phyloP scores from a whole-genome alignment of 2,329 filamentous ascomycete species.

The Fusarium duplospermum region DNA sequence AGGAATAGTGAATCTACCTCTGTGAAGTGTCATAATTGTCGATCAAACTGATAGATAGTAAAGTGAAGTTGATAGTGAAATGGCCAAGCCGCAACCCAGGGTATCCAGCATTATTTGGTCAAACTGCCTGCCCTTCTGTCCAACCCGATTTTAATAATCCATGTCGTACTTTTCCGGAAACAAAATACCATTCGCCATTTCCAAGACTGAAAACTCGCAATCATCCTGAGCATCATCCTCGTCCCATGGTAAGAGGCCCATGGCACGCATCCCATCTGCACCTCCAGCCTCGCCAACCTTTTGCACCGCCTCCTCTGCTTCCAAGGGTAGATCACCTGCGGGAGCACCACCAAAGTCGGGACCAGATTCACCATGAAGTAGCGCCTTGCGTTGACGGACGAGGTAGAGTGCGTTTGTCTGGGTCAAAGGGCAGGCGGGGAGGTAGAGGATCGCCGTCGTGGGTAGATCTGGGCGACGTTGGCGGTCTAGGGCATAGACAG shows the following conservation, averaged over 20 bases:
- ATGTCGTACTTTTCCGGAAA: slow-evolving; percentile 54
- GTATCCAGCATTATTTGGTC: neutral
- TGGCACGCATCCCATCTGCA: slow-evolving; percentile 53
- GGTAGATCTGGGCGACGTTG: slow-evolving; percentile 36
- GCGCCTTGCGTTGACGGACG: slow-evolving; percentile 55
- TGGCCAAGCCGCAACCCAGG: neutral
- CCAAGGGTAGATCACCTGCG: slow-evolving; percentile 50
- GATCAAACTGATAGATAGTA: neutral
- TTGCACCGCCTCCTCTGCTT: slow-evolving; percentile 51
- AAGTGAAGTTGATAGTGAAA: neutral
- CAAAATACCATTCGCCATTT: slow-evolving; percentile 54
- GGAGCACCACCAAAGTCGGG: slow-evolving; percentile 53
- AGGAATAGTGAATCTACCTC: slow-evolving; percentile 3
- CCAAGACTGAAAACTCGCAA: slow-evolving; percentile 50
- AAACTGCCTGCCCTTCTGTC: neutral
- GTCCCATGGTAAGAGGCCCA: slow-evolving; percentile 57
- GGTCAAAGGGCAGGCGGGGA: slow-evolving; percentile 56
- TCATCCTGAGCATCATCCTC: slow-evolving; percentile 50
- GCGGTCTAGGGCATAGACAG: slow-evolving; percentile 76
- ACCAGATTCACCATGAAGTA: slow-evolving; percentile 54
- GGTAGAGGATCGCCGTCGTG: slow-evolving; percentile 50
- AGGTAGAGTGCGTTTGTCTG: slow-evolving; percentile 58
- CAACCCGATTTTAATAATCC: slow-evolving; percentile 7
- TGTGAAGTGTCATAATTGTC: neutral
- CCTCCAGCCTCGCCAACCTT: slow-evolving; percentile 55